phyloP scores from a whole-genome alignment of 192 early-diverging fungal species.

The Haplosporangium gracile region DNA sequence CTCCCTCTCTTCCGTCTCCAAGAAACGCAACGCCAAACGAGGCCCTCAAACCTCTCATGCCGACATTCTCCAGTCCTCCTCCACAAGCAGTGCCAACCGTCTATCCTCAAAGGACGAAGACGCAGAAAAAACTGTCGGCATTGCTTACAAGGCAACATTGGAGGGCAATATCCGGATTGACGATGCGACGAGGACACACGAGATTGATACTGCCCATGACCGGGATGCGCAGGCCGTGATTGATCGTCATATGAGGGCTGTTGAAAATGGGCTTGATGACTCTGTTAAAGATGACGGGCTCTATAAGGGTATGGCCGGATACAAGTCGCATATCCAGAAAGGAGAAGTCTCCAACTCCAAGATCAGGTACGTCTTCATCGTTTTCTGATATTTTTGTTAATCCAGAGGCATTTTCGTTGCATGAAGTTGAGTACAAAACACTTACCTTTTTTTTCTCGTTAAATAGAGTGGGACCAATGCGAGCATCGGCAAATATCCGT shows the following conservation, averaged over 20 bases:
- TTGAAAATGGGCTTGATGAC: slow-evolving; percentile 51
- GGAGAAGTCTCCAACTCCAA: slow-evolving; percentile 71
- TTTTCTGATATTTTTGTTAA: not conserved
- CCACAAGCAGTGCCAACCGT: slow-evolving; percentile 61
- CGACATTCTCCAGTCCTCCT: slow-evolving; percentile 57
- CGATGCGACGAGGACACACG: slow-evolving; percentile 46
- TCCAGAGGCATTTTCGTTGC: too few relatives aligned
- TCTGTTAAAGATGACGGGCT: slow-evolving; percentile 60
- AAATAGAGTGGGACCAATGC: slow-evolving; percentile 78
- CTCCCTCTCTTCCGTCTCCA: slow-evolving; percentile 62
- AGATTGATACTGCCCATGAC: slow-evolving; percentile 62
- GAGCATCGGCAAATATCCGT: slow-evolving; percentile 79
- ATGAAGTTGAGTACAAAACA: not conserved
- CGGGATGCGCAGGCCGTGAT: slow-evolving; percentile 56
- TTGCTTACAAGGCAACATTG: slow-evolving; percentile 52
- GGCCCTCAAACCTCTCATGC: slow-evolving; percentile 32
- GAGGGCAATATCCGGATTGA: slow-evolving; percentile 48
- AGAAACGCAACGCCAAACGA: slow-evolving; percentile 56
- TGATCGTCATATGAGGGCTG: slow-evolving; percentile 59
- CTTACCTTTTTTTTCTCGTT: not conserved
- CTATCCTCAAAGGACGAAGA: slow-evolving; percentile 39
- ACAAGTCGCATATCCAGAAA: slow-evolving; percentile 72
- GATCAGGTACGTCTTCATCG: slow-evolving; percentile 52
- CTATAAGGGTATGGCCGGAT: slow-evolving; percentile 78
- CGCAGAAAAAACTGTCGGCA: slow-evolving; percentile 48